A percentile compares a stretch with the other conserved stretches of the same genome.
Conservation (phyloP, 768 basidiomycete genomes). For the Mycena amicta region DNA sequence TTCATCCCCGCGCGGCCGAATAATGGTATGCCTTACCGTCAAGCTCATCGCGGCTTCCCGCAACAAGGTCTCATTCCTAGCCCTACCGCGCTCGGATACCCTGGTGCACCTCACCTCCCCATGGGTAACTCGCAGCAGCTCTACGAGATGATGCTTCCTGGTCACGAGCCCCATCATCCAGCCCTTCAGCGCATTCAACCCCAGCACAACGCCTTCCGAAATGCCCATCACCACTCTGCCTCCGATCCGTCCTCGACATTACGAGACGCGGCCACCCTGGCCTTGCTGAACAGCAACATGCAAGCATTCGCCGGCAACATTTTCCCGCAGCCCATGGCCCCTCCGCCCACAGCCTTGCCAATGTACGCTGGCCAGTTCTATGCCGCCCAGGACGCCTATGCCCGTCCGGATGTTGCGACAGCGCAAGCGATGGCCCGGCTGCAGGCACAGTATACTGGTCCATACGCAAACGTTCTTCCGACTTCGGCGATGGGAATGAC, state of each 20-base stretch:
- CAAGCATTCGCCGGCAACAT: slow-evolving; percentile 57
- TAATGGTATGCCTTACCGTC: slow-evolving; percentile 61
- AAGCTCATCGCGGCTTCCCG: slow-evolving; percentile 60
- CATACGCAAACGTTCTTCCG: slow-evolving; percentile 43
- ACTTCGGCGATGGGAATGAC: slow-evolving; percentile 32
- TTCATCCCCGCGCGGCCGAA: slow-evolving; percentile 56
- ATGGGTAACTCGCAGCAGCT: slow-evolving; percentile 75
- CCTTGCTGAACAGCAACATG: slow-evolving; percentile 59
- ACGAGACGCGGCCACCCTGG: slow-evolving; percentile 69
- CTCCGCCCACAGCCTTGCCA: slow-evolving; percentile 50
- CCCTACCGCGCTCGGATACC: slow-evolving; percentile 56
- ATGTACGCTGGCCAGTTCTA: slow-evolving; percentile 77
- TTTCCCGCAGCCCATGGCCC: slow-evolving; percentile 53
- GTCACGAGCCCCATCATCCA: slow-evolving; percentile 56
- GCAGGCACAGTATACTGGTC: slow-evolving; percentile 63
- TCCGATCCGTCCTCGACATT: slow-evolving; percentile 74
- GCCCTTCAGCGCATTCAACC: slow-evolving; percentile 76
- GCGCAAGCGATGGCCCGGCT: slow-evolving; percentile 63
- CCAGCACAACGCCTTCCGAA: slow-evolving; percentile 73
- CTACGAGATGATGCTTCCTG: slow-evolving; percentile 78
- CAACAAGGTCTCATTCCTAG: slow-evolving; percentile 56
- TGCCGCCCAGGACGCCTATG: slow-evolving; percentile 58
- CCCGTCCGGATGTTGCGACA: slow-evolving; percentile 51
- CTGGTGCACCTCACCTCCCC: no score
- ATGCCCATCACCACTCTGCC: slow-evolving; percentile 78